Base-by-base conservation (phyloP, 352 stramenopile species). In the Phytophthora pluvialis region DNA sequence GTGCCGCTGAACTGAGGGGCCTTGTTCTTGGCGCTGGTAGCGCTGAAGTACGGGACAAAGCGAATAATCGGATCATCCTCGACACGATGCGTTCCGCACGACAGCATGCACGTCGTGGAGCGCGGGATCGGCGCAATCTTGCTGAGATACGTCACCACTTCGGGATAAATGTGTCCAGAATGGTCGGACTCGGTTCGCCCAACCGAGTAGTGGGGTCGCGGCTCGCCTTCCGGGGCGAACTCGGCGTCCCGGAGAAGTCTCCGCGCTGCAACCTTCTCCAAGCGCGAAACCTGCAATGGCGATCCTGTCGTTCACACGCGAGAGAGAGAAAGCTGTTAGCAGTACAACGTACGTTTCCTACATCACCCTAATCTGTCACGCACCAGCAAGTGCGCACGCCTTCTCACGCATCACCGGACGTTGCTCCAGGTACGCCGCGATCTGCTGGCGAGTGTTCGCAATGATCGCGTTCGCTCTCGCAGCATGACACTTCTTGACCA, bases 51-150 rank as follows among this genome's bases (percentile, higher is more conserved):
- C 42, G 83, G 83, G 35, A 90, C 81, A 53, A 88, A 90, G 21
- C 86, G 86, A 62, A 94, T 89, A 72, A 94, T 92, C 36, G 86
- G 86, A 49, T 94, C 86, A 58, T 94, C 86, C 26, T 91, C 76
- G 13, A 92, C 77, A 13, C 73, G 76, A 32, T 88, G 67, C n/a
- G 78, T 77, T 31, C 70, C 77, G 25, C 68, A 46, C 7, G 77
- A 73, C 15, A 83, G 66, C 29, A 92, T 80, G 38, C 78, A 94
- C 15, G 86, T 89, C 12, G 85, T 93, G 10, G 80, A 89, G 43
- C 83, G 81, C 45, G 76, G 87, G 6, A 87, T 60, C 3, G 56
- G 35, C 1, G 75, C 50, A 25, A 93, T 74, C 28, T 60, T 66
- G 39, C 72, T 78, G 15, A 93, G 57, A 21, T 73, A 70, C 9